Conservation (phyloP, 1,139 yeast genomes). For the Spathaspora sp. region DNA sequence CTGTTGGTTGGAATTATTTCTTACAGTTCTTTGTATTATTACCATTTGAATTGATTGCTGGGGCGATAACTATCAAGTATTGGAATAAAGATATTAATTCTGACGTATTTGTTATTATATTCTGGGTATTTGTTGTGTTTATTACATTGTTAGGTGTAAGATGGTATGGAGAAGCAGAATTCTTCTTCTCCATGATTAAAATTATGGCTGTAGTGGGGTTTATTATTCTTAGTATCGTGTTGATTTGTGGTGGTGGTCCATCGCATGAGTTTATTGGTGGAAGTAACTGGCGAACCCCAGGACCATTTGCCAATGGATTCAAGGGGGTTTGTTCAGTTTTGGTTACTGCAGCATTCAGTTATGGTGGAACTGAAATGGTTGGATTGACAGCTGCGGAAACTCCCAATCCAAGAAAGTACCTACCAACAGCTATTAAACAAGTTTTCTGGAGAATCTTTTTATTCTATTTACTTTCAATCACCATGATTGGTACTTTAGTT, state of each 20-base stretch:
- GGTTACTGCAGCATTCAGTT: conserved; percentile 44
- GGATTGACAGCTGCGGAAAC: conserved; percentile 44
- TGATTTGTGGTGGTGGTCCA: conserved; percentile 44
- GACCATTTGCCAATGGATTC: conserved; percentile 43
- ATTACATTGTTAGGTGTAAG: conserved; percentile 42
- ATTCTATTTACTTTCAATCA: conserved; percentile 40
- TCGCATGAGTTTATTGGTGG: conserved; percentile 38
- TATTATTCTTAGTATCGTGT: conserved; percentile 40
- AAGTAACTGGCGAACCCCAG: conserved; percentile 40
- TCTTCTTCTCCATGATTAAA: conserved; percentile 36
- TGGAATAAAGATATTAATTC: conserved; percentile 40
- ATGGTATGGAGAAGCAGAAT: conserved; percentile 48
- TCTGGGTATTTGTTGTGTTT: conserved; percentile 34
- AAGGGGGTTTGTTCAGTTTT: conserved; percentile 43
- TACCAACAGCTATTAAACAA: conserved; percentile 45
- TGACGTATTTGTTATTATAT: conserved; percentile 39
- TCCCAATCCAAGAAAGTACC: conserved; percentile 35
- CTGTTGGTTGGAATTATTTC: conserved; percentile 46
- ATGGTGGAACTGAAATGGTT: conserved; percentile 44
- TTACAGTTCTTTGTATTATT: conserved; percentile 36
- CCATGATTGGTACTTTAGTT: conserved; percentile 38
- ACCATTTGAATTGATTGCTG: conserved; percentile 41
- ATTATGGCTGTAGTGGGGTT: conserved; percentile 42
- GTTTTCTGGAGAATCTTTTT: conserved; percentile 46
- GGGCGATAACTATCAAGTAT: conserved; percentile 39